phyloP scores from a whole-genome alignment of 129 eudicot genomes.

The Flaveria brownii region DNA sequence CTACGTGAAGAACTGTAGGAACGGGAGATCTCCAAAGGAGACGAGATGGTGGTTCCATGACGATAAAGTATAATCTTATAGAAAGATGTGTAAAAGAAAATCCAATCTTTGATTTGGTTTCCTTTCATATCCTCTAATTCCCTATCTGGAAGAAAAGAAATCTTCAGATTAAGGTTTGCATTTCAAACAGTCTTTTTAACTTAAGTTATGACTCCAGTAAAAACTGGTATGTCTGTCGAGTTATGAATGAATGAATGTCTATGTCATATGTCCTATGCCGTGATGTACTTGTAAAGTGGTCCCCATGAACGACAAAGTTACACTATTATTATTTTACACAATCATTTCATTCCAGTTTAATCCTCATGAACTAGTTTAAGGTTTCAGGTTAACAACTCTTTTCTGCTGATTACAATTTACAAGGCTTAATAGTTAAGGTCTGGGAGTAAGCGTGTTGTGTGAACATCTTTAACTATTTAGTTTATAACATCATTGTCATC shows the following conservation, averaged over 20 bases:
- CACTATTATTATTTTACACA: constrained; percentile 4
- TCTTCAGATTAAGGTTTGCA: constrained; percentile 22
- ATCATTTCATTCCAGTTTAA: background rate
- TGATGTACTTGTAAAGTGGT: constrained; percentile 41
- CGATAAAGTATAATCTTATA: constrained; percentile 61
- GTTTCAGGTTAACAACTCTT: background rate
- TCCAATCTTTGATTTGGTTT: constrained; percentile 23
- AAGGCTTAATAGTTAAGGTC: background rate
- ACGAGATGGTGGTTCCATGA: constrained; percentile 99
- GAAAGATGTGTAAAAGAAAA: constrained; percentile 21
- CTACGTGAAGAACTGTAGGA: constrained; percentile 88
- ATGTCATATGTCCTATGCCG: background rate
- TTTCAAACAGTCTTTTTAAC: constrained; percentile 27
- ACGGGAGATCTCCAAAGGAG: constrained; percentile 96
- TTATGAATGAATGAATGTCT: constrained; percentile 12
- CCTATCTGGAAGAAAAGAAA: constrained; percentile 13
- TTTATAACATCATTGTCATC: background rate
- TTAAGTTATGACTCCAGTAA: constrained; percentile 25
- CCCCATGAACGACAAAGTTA: constrained; percentile 14
- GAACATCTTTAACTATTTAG: background rate
- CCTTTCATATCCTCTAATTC: constrained; percentile 25
- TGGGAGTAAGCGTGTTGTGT: background rate
- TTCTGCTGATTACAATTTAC: background rate
- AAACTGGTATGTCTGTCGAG: constrained; percentile 23
- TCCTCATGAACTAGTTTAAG: background rate